Percentiles rank a stretch among this genome's conserved stretches.
Evolutionary conservation across 208 protist species (phyloP).

Genomic region (Leishmania turanica): DNA sequence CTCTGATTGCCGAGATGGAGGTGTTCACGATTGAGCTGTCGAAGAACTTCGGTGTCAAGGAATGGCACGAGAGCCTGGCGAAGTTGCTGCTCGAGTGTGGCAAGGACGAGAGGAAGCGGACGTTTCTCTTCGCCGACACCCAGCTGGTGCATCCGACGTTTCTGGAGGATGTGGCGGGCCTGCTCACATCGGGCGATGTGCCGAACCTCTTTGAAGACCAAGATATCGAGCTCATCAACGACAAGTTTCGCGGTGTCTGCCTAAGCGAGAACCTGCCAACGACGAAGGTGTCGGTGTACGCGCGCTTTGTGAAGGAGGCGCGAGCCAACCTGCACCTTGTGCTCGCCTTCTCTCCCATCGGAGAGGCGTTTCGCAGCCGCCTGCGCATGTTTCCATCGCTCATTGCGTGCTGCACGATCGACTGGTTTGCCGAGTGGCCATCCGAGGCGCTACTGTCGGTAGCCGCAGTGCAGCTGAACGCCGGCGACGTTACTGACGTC

Average conservation of each 20-base stretch:
- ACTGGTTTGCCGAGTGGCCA: conserved; percentile 98
- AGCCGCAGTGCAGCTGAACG: conserved; percentile 77
- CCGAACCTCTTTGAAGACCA: conserved; percentile 97
- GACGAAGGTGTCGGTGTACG: conserved; percentile 96
- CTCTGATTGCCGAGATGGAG: conserved; percentile 93
- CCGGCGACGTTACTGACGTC: conserved; percentile 14
- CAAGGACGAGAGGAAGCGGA: conserved; percentile 95
- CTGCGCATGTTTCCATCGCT: conserved; percentile 98
- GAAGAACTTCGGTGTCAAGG: conserved; percentile 96
- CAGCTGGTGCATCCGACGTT: conserved; percentile 96
- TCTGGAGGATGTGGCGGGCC: conserved; percentile 97
- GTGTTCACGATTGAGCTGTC: conserved; percentile 97
- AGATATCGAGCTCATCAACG: conserved; percentile 96
- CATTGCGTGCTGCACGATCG: conserved; percentile 98
- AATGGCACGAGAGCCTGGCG: conserved; percentile 97
- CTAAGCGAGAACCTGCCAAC: conserved; percentile 89
- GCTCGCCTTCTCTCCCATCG: conserved; percentile 96
- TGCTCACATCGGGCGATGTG: conserved; percentile 97
- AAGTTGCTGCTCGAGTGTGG: conserved; percentile 94
- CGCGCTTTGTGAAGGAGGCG: conserved; percentile 95
- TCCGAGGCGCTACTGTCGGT: conserved; percentile 95
- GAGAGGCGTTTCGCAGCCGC: conserved; percentile 94
- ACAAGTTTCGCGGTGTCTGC: conserved; percentile 93
- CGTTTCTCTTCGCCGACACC: conserved; percentile 98
- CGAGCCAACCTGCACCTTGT: conserved; percentile 95